Evolutionary conservation across 2,329 filamentous ascomycete species (phyloP), one percentile per base, ranked within the genome.

Genomic region (Emericellopsis cladophorae): DNA sequence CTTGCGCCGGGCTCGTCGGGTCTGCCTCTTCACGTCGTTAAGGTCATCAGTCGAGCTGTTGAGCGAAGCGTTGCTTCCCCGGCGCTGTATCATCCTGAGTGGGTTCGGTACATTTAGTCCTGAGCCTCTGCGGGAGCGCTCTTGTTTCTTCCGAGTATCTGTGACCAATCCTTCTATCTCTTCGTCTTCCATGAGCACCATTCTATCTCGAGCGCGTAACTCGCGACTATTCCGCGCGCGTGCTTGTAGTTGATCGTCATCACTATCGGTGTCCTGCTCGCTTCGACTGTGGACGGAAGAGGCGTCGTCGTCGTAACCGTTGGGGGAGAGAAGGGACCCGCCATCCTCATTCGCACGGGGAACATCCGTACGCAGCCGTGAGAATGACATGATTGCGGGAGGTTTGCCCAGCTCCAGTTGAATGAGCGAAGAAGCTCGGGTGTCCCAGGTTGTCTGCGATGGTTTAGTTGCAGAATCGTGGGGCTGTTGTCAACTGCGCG

Each of bases 241-340:
- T 44, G 71, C 66, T 46, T 83, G 64, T 40, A 84, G 67, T 51
- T 84, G 68, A 56, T 87, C 81, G 57, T 87, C 82, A 49, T 86
- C 81, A 60, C 78, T 84, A 54, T 87, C 82, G 43, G 77, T 81
- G 54, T 86, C 81, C 56, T 85, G 81, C 52, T 84, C 81, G 62
- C 73, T 79, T 46, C 74, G 73, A 51, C 71, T 78, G 51, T 79
- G 73, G 34, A 85, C 61, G 7, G 80, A 84, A 11, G 74, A 64
- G 40, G 77, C 79, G 57, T 86, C 82, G 51, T 79, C 78, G 49
- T 84, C 80, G 64, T 82, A 81, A 37, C 66, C 70, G 45, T 66
- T 59, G 33, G 79, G 78, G 11, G 78, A 81, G 37, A 84, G 72
- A 37, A 83, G 67, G 36, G 69, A 72, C 9, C 14, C 23, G 40